Evolutionary conservation across 139 green algal genomes (phyloP).

Genomic region (Coccomyxa sp.): DNA sequence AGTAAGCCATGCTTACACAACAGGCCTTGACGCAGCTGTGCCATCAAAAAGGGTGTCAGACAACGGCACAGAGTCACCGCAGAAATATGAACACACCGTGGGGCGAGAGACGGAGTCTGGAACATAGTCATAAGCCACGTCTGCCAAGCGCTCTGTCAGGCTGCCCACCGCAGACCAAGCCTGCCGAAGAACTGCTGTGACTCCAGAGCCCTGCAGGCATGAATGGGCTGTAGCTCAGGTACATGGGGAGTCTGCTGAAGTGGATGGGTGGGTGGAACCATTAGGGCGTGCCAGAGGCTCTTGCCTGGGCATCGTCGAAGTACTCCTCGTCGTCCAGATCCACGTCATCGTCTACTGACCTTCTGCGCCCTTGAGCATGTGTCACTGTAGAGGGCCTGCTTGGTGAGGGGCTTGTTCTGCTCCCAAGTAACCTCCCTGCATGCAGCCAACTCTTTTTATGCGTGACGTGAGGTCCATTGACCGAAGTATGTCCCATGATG

Average conservation of each 20-base stretch:
- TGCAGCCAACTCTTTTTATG: too few species aligned
- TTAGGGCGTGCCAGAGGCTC: not conserved
- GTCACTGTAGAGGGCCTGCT: not conserved
- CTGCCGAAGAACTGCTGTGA: not conserved
- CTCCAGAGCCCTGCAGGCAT: not conserved
- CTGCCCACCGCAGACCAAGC: not conserved
- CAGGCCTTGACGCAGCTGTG: not conserved
- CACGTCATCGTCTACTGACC: constrained; percentile 21
- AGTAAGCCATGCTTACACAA: too few species aligned
- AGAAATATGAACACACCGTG: not conserved
- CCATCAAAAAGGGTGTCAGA: not conserved
- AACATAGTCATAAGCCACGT: constrained; percentile 4
- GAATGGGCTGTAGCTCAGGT: not conserved
- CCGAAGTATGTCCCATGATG: too few species aligned
- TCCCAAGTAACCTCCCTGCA: too few species aligned
- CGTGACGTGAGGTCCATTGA: too few species aligned
- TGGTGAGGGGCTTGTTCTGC: too few species aligned
- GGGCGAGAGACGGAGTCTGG: not conserved
- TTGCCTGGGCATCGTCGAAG: not conserved
- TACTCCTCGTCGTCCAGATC: constrained; percentile 28
- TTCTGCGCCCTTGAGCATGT: not conserved
- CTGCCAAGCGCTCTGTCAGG: not conserved
- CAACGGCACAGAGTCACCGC: not conserved
- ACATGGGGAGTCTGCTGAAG: not conserved
- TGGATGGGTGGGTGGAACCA: constrained; percentile 5